Evolutionary conservation across 768 basidiomycete genomes (phyloP).

Genomic region (Exidia glandulosa): DNA sequence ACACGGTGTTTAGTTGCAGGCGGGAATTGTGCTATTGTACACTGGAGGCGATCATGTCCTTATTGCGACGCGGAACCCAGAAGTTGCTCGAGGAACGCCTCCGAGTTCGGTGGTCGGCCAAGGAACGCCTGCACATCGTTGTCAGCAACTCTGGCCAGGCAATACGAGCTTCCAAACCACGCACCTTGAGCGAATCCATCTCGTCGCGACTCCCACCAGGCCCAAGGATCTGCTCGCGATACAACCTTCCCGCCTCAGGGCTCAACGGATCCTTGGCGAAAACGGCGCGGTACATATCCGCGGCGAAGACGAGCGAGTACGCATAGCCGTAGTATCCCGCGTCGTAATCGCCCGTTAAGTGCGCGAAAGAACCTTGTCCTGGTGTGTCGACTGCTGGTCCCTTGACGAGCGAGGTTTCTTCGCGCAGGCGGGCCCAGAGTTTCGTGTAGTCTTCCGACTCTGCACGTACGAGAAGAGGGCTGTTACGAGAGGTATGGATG

Average conservation of each 20-base stretch:
- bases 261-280: constrained; percentile 58
- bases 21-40: too few species aligned
- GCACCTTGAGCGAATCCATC: constrained; percentile 59
- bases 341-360: constrained; percentile 67
- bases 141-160: neutral
- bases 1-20: too few species aligned
- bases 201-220: constrained; percentile 75
- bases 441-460: constrained; percentile 59
- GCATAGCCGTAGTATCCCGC: constrained; percentile 64
- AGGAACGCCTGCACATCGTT: constrained; percentile 57
- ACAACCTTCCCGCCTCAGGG: constrained; percentile 34
- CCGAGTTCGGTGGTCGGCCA: constrained; percentile 60
- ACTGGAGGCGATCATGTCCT: neutral
- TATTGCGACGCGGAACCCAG: constrained; percentile 26
- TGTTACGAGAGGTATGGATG: constrained; percentile 3
- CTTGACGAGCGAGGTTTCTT: constrained; percentile 59
- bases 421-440: constrained; percentile 66
- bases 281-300: constrained; percentile 59
- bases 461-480: too few species aligned
- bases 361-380: constrained; percentile 67
- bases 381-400: constrained; percentile 39
- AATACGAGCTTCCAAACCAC: constrained; percentile 1
- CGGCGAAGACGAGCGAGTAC: constrained; percentile 58
- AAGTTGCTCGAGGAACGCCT: constrained; percentile 61
- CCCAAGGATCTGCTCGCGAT: constrained; percentile 64